Percentiles rank a stretch among this genome's conserved stretches.
Conservation (phyloP, 768 basidiomycete genomes). For the Podaxis carcinomalis region DNA sequence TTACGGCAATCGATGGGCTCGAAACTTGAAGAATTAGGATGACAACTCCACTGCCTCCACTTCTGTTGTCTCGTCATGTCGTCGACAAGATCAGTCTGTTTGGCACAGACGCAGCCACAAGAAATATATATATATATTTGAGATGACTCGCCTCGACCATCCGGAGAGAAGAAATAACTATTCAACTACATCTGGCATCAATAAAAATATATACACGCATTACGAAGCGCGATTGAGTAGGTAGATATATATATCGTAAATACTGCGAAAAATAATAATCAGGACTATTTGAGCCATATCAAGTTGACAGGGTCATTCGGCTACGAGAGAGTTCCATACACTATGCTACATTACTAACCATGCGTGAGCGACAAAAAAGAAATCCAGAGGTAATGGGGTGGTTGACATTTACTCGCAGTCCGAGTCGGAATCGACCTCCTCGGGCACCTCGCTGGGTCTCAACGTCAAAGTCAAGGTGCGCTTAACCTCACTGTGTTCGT, state of each 20-base stretch:
- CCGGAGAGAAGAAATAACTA: background rate
- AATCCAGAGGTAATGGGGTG: background rate
- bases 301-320: background rate
- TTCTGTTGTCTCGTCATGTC: background rate
- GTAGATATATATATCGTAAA: constrained; percentile 3
- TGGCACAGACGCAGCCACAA: background rate
- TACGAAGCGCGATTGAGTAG: constrained; percentile 5
- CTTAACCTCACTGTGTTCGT: constrained; percentile 47
- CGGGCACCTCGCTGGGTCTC: constrained; percentile 30
- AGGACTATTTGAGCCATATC: background rate
- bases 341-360: constrained; percentile 6
- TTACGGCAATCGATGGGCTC: background rate
- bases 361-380: background rate
- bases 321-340: background rate
- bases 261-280: background rate
- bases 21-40: background rate
- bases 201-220: constrained; percentile 4
- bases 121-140: background rate
- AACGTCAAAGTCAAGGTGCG: constrained; percentile 22
- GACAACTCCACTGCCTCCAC: background rate
- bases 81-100: background rate
- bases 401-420: constrained; percentile 30
- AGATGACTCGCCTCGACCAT: background rate
- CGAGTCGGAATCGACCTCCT: constrained; percentile 25
- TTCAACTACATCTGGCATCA: background rate